A percentile compares a stretch with the other conserved stretches of the same genome.
Conservation (phyloP, 2,329 filamentous ascomycete genomes). For the Aspergillus jensenii region DNA sequence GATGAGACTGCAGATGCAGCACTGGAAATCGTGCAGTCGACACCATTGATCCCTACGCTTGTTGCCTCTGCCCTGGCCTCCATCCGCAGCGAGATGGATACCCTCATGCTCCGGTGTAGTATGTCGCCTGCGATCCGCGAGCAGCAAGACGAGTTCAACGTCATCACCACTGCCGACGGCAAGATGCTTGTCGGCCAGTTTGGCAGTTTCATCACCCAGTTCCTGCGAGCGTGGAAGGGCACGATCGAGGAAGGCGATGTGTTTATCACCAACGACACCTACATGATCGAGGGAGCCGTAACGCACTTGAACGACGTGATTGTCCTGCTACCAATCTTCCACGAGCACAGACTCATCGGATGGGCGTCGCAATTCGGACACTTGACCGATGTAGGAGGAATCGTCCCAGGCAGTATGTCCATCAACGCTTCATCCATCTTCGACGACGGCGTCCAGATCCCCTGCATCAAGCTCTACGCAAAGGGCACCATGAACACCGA, state of each 20-base stretch:
- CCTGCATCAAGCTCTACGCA: conserved; percentile 49
- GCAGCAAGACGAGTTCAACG: conserved; percentile 55
- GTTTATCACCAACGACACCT: conserved; percentile 54
- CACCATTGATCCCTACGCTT: conserved; percentile 46
- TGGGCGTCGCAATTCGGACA: conserved; percentile 55
- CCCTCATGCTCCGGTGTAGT: conserved; percentile 51
- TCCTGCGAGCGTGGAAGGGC: conserved; percentile 49
- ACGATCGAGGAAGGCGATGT: conserved; percentile 51
- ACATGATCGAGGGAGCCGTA: conserved; percentile 50
- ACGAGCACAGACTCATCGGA: conserved; percentile 45
- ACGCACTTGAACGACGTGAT: conserved; percentile 54
- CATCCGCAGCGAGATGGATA: conserved; percentile 52
- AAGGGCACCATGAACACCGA: conserved; percentile 46
- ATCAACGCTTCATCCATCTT: conserved; percentile 50
- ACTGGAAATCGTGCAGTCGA: conserved; percentile 32
- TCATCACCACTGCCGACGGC: conserved; percentile 50
- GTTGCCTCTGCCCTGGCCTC: conserved; percentile 48
- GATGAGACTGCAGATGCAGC: conserved; percentile 40
- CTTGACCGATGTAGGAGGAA: conserved; percentile 48
- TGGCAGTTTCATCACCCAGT: conserved; percentile 51
- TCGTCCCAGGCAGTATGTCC: conserved; percentile 53
- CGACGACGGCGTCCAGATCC: conserved; percentile 53
- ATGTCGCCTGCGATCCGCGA: conserved; percentile 54
- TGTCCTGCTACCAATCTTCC: conserved; percentile 50
- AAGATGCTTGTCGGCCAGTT: conserved; percentile 56